Evolutionary conservation across 2,329 filamentous ascomycete genomes (phyloP), one percentile per base, ranked within the genome.

Genomic region (Magnaporthiopsis poae): DNA sequence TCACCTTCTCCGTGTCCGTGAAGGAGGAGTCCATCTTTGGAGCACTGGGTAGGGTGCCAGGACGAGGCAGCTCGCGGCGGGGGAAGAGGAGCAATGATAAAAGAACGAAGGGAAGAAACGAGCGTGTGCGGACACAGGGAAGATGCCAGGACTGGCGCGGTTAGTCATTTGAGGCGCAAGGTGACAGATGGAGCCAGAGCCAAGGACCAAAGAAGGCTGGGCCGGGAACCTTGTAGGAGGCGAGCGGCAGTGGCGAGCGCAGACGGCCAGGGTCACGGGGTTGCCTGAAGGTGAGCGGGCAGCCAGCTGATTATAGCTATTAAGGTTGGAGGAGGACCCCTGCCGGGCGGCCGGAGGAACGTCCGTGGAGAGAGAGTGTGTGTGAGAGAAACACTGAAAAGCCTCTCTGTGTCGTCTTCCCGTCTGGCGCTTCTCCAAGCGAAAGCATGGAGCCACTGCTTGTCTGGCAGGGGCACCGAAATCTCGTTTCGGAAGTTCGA

Each of bases 1-100:
- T 66, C 77, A 84, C 82, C 81, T 83, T 84, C 74, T 85, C 82
- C 65, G 76, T 76, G 66, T 83, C 81, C 63, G 77, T 81, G 69
- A 85, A 83, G 65, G 75, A 75, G 66, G 77, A 75, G 70, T 79
- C 78, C 80, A 81, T 81, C 71, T 70, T 70, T 72, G 72, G 69
- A 62, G 68, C 66, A 66, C 67, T 65, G 68, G 65, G 65, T 21
- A 64, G 67, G 62, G 66, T 63, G 36, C 64, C 31, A 46, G 62
- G 13, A 63, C 12, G 56, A 67, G 67, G 65, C 67, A 62, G 67
- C 46, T 63, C 46, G 67, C 66, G 65, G 66, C 71, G 65, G 69
- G 65, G 69, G 68, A 69, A 69, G 65, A 67, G 69, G 70, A 65
- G 68, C 64, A 69, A 62, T 66, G 66, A 56, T 56, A 66, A 65